Percentiles rank a stretch among this genome's conserved stretches.
Evolutionary conservation across 352 stramenopile species (phyloP).

Genomic region (Pythium diclinum): DNA sequence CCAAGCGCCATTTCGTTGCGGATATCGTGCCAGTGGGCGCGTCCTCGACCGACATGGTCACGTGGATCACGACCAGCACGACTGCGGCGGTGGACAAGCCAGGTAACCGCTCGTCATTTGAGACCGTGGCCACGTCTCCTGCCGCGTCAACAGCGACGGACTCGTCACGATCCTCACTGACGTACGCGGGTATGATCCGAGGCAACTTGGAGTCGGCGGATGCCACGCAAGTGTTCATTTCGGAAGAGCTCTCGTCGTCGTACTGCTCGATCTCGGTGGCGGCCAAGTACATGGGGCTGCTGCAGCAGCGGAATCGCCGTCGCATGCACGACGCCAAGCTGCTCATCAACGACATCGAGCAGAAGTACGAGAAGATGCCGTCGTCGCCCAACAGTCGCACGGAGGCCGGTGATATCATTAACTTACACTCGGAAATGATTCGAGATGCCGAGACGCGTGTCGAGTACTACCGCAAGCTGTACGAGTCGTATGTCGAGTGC

Average conservation of each 20-base stretch:
- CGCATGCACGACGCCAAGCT: slow-evolving; percentile 56
- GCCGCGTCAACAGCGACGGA: not conserved
- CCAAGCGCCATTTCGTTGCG: slow-evolving; percentile 75
- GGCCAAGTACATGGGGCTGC: slow-evolving; percentile 72
- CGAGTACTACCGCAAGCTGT: slow-evolving; percentile 56
- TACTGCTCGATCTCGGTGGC: slow-evolving; percentile 83
- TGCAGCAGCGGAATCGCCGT: slow-evolving; percentile 62
- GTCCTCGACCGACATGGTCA: slow-evolving; percentile 26
- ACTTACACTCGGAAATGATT: slow-evolving; percentile 36
- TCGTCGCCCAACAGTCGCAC: slow-evolving; percentile 32
- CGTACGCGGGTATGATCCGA: slow-evolving; percentile 63
- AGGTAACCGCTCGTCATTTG: slow-evolving; percentile 16
- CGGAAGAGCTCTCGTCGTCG: slow-evolving; percentile 76
- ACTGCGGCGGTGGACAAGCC: slow-evolving; percentile 11
- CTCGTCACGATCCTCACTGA: slow-evolving; percentile 26
- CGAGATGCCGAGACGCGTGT: slow-evolving; percentile 54
- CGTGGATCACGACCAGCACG: slow-evolving; percentile 8
- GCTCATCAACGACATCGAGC: slow-evolving; percentile 52
- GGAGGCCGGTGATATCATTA: slow-evolving; percentile 28
- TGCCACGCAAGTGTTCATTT: slow-evolving; percentile 70
- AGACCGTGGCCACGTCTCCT: slow-evolving; percentile 15
- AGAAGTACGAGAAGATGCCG: slow-evolving; percentile 43
- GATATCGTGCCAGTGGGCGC: slow-evolving; percentile 56
- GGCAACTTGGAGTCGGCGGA: slow-evolving; percentile 47
- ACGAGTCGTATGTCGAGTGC: slow-evolving; percentile 58